Evolutionary conservation across 352 stramenopile genomes (phyloP).

Genomic region (Globisporangium spinosum): DNA sequence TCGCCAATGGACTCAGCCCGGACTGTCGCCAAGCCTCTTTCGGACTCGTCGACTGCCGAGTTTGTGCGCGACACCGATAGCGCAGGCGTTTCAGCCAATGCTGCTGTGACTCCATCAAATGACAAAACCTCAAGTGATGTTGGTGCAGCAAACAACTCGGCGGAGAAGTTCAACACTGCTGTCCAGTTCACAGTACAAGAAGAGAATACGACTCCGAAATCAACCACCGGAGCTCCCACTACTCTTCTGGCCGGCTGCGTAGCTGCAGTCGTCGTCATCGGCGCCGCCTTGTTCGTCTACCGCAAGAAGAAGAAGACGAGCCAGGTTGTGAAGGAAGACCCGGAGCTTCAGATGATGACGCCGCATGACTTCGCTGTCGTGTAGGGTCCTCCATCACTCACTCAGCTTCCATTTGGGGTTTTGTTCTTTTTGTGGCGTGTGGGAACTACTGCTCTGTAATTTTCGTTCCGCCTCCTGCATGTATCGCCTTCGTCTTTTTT

Average conservation of each 20-base stretch:
- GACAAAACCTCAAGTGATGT: background rate
- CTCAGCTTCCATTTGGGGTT: background rate
- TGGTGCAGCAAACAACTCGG: background rate
- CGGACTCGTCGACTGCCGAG: background rate
- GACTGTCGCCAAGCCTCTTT: background rate
- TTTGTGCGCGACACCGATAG: background rate
- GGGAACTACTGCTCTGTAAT: background rate
- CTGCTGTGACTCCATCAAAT: background rate
- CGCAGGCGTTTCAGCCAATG: background rate
- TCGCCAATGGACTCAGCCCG: background rate
- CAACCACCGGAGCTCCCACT: background rate
- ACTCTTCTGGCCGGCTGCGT: background rate
- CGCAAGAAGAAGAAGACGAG: background rate
- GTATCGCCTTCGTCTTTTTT: background rate
- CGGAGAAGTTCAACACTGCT: background rate
- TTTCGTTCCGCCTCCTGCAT: background rate
- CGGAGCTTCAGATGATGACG: slow-evolving; percentile 3
- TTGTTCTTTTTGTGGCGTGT: background rate
- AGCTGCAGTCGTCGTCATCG: slow-evolving; percentile 1
- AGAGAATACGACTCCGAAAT: background rate
- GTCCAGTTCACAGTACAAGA: background rate
- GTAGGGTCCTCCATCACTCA: background rate
- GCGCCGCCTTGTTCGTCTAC: slow-evolving; percentile 2
- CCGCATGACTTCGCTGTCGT: background rate
- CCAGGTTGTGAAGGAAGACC: background rate